Conservation (phyloP, 306 rosid genomes). For the Gastrolobium villosum region DNA sequence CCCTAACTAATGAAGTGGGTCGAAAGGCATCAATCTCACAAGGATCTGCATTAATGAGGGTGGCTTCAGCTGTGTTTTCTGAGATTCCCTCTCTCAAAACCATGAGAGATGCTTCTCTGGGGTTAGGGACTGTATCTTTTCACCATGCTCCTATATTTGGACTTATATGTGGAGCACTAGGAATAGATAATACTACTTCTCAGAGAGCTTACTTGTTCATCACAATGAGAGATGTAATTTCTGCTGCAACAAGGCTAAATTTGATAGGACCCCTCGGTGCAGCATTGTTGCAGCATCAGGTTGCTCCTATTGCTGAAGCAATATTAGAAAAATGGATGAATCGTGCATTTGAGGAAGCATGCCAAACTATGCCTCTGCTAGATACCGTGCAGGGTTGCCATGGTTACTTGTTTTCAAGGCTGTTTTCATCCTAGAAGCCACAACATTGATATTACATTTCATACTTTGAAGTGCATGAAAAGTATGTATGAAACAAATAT, state of each 20-base stretch:
- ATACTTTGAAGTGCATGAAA: not conserved
- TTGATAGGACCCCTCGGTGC: constrained; percentile 89
- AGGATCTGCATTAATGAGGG: constrained; percentile 89
- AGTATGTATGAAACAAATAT: not conserved
- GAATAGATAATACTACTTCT: constrained; percentile 63
- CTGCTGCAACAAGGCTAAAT: constrained; percentile 92
- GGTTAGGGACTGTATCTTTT: constrained; percentile 62
- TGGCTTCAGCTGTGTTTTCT: constrained; percentile 73
- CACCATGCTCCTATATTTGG: constrained; percentile 92
- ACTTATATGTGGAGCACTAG: constrained; percentile 74
- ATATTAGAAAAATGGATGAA: constrained; percentile 71
- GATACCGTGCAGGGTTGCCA: constrained; percentile 94
- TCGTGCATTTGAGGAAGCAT: constrained; percentile 68
- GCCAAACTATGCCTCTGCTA: constrained; percentile 77
- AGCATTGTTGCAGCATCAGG: constrained; percentile 80
- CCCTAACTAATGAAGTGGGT: constrained; percentile 76
- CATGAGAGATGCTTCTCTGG: constrained; percentile 63
- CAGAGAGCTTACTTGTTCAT: constrained; percentile 91
- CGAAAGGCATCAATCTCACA: constrained; percentile 85
- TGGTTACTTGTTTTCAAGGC: constrained; percentile 76
- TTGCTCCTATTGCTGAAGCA: constrained; percentile 72
- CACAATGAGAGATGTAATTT: constrained; percentile 81
- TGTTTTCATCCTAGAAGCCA: constrained; percentile 69
- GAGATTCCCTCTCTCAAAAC: constrained; percentile 75
- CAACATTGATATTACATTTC: not conserved